Evolutionary conservation across 208 protist species (phyloP), one percentile per base, ranked within the genome.

Genomic region (Leptomonas seymouri): DNA sequence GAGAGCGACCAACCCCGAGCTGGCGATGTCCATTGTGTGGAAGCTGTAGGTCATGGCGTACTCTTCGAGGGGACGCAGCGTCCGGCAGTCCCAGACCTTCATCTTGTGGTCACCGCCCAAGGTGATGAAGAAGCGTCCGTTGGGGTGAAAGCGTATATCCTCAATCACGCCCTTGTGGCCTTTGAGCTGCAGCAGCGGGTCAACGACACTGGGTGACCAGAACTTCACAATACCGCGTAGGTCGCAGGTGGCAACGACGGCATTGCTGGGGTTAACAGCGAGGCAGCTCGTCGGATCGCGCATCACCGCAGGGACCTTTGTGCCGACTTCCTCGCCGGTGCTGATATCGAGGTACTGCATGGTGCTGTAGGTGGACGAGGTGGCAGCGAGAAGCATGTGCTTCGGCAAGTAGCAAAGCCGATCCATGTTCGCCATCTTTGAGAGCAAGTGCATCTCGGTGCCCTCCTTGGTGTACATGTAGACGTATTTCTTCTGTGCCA

Each of bases 381-480:
- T 90, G 1, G 90, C 93, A 28, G 85, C 89, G 21, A 99, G 93
- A 7, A 99, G 87, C 81, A 98, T 98, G 79, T 99, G 99, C 61
- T 98, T 98, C 0, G 97, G 97, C 30, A 99, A 79, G 74, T 98
- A 99, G n/a, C 84, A 84, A 3, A 99, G 65, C 2, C 90, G 78
- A 50, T 94, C 89, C 67, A 98, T 96, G 76, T 99, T 89, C 25
- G 86, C 76, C 71, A 99, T 95, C 62, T 97, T 91, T n/a, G 90
- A 86, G 28, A 99, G 82, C 48, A 96, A 78, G 76, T 99, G 98
- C 71, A 99, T 88, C 82, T 99, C 98, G 15, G 94, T 84, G 31
- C 99, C 99, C 31, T 97, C 87, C 55, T 97, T 94, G 67, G 99
- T 98, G 88, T 99, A 99, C 81, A 99, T 98, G 86, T 99, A 99